These are phyloP conservation scores for Lotus japonicus DNA, from an alignment of 306 rosid genomes.

Conservation along the genomic window DNA sequence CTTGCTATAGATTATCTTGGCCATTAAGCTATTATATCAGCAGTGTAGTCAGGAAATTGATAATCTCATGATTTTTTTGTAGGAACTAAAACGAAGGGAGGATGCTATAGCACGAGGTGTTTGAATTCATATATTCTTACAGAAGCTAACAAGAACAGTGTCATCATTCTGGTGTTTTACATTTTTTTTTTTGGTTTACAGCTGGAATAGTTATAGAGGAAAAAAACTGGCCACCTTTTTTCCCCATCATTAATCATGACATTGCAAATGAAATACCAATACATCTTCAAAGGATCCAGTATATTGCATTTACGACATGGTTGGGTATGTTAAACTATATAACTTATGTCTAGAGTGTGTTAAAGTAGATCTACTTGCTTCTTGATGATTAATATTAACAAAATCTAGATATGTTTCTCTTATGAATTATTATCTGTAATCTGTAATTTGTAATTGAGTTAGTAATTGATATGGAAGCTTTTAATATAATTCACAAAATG, in stretches of 20 bases:
- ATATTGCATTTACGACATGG: conserved; percentile 83
- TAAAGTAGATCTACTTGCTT: conserved; percentile 8
- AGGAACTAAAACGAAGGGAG: conserved; percentile 83
- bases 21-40: conserved; percentile 12
- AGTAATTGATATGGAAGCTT: neutral
- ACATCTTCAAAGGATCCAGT: conserved; percentile 82
- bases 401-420: neutral
- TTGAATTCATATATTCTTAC: conserved; percentile 21
- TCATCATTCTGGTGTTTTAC: neutral
- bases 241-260: conserved; percentile 89
- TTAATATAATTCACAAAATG: neutral
- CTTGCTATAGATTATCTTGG: conserved; percentile 15
- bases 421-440: neutral
- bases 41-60: conserved; percentile 9
- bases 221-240: conserved; percentile 94
- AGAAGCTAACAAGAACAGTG: neutral
- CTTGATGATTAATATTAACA: conserved; percentile 5
- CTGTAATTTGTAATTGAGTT: neutral
- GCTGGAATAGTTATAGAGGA: conserved; percentile 81
- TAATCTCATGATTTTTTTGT: conserved; percentile 25
- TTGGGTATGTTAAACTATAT: conserved; percentile 59
- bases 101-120: conserved; percentile 77
- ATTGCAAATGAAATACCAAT: conserved; percentile 85
- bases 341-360: conserved; percentile 1
- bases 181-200: conserved; percentile 32